A percentile compares a stretch with the other conserved stretches of the same genome.
Evolutionary conservation across 129 eudicot species (phyloP).

Genomic region (Tagetes erecta): DNA sequence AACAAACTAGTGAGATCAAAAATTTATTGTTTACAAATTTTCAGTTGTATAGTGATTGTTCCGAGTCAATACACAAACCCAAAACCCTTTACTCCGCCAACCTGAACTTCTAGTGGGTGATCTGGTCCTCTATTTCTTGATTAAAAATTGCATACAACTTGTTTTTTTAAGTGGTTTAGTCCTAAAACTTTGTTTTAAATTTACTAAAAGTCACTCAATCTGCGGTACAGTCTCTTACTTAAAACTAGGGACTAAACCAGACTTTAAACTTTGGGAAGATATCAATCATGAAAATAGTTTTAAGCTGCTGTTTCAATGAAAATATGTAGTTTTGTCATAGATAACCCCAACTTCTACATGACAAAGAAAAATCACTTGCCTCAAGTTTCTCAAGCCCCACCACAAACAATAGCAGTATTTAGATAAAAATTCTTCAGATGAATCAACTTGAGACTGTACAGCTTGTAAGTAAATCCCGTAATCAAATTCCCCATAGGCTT

Average conservation of each 20-base stretch:
- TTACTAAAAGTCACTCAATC: no score
- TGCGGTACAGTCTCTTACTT: no score
- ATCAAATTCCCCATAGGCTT: conserved; percentile 42
- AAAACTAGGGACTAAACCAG: not conserved
- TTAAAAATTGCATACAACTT: no score
- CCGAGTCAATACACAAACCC: no score
- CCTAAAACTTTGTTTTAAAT: no score
- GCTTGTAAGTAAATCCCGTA: conserved; percentile 82
- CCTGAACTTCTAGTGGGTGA: no score
- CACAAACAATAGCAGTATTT: conserved; percentile 87
- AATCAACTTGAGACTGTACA: conserved; percentile 59
- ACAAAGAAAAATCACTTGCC: conserved; percentile 41
- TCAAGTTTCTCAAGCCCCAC: conserved; percentile 95
- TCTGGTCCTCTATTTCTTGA: no score
- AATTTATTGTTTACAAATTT: not conserved
- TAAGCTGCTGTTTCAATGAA: not conserved
- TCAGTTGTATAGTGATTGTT: not conserved
- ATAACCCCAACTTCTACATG: not conserved
- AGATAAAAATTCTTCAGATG: conserved; percentile 56
- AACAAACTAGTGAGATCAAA: not conserved
- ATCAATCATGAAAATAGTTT: not conserved
- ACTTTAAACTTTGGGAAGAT: not conserved
- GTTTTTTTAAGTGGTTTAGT: no score
- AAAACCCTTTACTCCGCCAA: no score
- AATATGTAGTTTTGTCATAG: not conserved